Conservation (phyloP, 306 rosid genomes). For the Pterocarpus macrocarpus region DNA sequence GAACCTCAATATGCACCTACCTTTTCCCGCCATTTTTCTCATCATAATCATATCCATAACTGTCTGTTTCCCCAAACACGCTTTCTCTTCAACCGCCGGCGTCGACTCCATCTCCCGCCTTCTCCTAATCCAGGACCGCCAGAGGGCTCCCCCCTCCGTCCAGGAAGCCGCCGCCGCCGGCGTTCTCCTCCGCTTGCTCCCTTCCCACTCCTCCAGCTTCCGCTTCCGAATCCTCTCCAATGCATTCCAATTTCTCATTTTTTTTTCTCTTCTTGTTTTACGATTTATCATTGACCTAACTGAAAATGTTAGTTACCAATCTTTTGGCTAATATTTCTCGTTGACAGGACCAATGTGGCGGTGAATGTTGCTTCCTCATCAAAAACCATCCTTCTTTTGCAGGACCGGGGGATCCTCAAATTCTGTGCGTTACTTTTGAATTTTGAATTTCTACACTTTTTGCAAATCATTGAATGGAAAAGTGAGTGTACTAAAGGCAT, state of each 20-base stretch:
- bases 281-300: neutral
- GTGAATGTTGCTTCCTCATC: constrained; percentile 71
- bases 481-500: neutral
- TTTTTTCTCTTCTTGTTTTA: neutral
- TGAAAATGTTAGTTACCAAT: neutral
- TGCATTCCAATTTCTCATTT: constrained; percentile 33
- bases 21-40: constrained; percentile 56
- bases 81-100: constrained; percentile 56
- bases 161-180: constrained; percentile 81
- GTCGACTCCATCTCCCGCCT: constrained; percentile 65
- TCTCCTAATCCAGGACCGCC: constrained; percentile 74
- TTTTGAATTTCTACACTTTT: neutral
- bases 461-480: neutral
- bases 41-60: constrained; percentile 17
- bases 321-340: neutral
- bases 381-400: constrained; percentile 66
- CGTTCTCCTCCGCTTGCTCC: constrained; percentile 77
- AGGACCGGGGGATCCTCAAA: constrained; percentile 61
- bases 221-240: constrained; percentile 70
- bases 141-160: constrained; percentile 64
- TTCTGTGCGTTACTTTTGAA: constrained; percentile 58
- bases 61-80: constrained; percentile 7
- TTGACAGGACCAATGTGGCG: constrained; percentile 73
- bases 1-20: constrained; percentile 34
- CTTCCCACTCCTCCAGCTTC: constrained; percentile 74